These are phyloP conservation scores for Saccharomycodes ludwigii DNA, from an alignment of 805 yeast genomes.

Conservation along the genomic window DNA sequence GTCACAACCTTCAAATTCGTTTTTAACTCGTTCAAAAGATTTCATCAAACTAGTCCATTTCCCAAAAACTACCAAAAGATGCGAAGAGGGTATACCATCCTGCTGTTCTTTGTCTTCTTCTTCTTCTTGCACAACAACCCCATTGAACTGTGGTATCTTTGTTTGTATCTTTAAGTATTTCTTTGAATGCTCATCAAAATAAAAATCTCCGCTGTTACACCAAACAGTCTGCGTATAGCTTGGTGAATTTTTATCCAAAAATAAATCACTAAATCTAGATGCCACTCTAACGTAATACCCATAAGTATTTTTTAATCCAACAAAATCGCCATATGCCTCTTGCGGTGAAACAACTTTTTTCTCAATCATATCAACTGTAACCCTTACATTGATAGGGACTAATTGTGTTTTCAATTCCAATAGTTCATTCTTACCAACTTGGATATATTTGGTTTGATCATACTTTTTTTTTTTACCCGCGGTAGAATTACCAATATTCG, in stretches of 20 bases:
- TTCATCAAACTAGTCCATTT: slow-evolving; percentile 44
- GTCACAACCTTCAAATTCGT: slow-evolving; percentile 38
- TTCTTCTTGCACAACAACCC: slow-evolving; percentile 14
- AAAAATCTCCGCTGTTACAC: slow-evolving; percentile 58
- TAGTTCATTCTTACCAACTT: slow-evolving; percentile 53
- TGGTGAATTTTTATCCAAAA: slow-evolving; percentile 53
- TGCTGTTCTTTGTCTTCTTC: slow-evolving; percentile 10
- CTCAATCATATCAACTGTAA: slow-evolving; percentile 58
- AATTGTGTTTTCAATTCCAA: slow-evolving; percentile 46
- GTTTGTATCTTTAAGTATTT: slow-evolving; percentile 14
- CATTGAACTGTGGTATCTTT: slow-evolving; percentile 17
- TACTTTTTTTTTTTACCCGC: slow-evolving; percentile 34
- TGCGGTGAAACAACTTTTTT: slow-evolving; percentile 55
- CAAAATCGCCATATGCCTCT: slow-evolving; percentile 50
- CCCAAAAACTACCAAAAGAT: slow-evolving; percentile 47
- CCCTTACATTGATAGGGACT: slow-evolving; percentile 69
- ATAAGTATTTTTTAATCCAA: slow-evolving; percentile 47
- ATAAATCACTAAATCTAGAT: slow-evolving; percentile 44
- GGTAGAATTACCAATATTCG: slow-evolving; percentile 13
- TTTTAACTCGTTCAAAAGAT: slow-evolving; percentile 41
- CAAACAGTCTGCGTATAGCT: slow-evolving; percentile 64
- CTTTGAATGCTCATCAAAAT: slow-evolving; percentile 21
- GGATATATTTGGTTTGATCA: slow-evolving; percentile 58
- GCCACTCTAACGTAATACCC: slow-evolving; percentile 72
- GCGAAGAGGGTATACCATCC: slow-evolving; percentile 9